Evolutionary conservation across 2,329 filamentous ascomycete genomes (phyloP).

Genomic region (Claviceps monticola): DNA sequence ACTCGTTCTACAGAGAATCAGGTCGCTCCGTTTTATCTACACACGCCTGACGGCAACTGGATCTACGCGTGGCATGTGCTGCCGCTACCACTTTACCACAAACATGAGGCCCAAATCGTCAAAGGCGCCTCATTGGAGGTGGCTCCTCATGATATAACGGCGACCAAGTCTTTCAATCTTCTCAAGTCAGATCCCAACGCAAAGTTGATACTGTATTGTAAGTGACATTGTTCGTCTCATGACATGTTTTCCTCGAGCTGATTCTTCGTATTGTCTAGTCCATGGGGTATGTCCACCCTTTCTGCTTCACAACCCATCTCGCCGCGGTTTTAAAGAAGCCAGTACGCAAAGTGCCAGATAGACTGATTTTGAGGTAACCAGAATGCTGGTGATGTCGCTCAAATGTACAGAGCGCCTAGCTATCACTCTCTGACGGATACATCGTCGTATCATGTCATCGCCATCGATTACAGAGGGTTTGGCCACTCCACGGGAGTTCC

Average conservation of each 20-base stretch:
- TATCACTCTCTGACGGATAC: slow-evolving; percentile 66
- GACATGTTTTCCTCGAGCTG: neutral
- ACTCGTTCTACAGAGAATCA: slow-evolving; percentile 51
- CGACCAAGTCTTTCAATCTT: slow-evolving; percentile 44
- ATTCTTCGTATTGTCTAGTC: slow-evolving; percentile 25
- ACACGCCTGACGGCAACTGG: slow-evolving; percentile 59
- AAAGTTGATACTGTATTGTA: slow-evolving; percentile 50
- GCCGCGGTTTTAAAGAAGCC: too few species aligned
- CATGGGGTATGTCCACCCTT: slow-evolving; percentile 37
- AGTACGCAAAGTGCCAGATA: slow-evolving; percentile 19
- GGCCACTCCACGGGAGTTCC: slow-evolving; percentile 69
- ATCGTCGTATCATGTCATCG: slow-evolving; percentile 66
- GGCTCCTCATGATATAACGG: slow-evolving; percentile 32
- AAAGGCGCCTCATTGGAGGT: slow-evolving; percentile 35
- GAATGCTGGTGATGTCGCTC: slow-evolving; percentile 79
- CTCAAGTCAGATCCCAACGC: slow-evolving; percentile 49
- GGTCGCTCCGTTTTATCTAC: slow-evolving; percentile 70
- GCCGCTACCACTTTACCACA: slow-evolving; percentile 60
- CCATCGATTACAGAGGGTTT: slow-evolving; percentile 84
- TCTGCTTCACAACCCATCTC: neutral
- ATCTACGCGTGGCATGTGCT: slow-evolving; percentile 88
- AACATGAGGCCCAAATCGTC: slow-evolving; percentile 52
- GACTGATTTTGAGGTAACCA: slow-evolving; percentile 20
- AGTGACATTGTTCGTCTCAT: slow-evolving; percentile 15
- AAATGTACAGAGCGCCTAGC: slow-evolving; percentile 59